Base-by-base conservation (phyloP, 2,329 filamentous ascomycete species). In the Aureobasidium sp. region DNA sequence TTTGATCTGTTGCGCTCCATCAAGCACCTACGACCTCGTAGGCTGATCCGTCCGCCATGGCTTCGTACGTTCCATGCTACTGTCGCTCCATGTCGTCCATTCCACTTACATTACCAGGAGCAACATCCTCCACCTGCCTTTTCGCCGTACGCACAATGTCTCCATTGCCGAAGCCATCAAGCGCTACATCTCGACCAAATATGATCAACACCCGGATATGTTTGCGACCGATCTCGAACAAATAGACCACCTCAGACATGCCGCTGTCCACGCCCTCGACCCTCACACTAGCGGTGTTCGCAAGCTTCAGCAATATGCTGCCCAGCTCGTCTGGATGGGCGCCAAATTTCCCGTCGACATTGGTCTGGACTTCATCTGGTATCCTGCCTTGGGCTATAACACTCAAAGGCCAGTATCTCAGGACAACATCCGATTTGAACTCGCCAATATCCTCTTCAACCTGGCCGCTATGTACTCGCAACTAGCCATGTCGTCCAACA, bases 181-280 rank as follows among this genome's bases (percentile, higher is more conserved):
- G 67, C 87, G 94, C 73, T 97, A 99, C 79, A 97, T 99, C 71
- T 96, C 92, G 65, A 88, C 86, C 75, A 97, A 97, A 82, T 97
- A 97, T 87, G 93, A 97, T 76, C 94, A 99, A 74, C 93, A 96
- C 73, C 93, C 94, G 37, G 92, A 97, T 75, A 96, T 96, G 88
- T 99, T 99, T 76, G 85, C 86, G 66, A 84, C 90, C 66, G 94
- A 99, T 77, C 85, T 96, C 63, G 86, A 92, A 71, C 84, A 88
- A 67, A 92, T 99, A 70, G 92, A 97, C 72, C 81, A 84, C 53
- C 79, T 97, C 63, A 87, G 94, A 5, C 84, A 84, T 65, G 90
- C 95, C 73, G 94, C 94, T n/a, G 82, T 96, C 61, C 90, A 92
- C 73, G 88, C 94, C 2, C 85, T 88, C 64, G 94, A 99, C 72